Conservation (phyloP, 164 flowering plant species). For the Saururus chinensis region DNA sequence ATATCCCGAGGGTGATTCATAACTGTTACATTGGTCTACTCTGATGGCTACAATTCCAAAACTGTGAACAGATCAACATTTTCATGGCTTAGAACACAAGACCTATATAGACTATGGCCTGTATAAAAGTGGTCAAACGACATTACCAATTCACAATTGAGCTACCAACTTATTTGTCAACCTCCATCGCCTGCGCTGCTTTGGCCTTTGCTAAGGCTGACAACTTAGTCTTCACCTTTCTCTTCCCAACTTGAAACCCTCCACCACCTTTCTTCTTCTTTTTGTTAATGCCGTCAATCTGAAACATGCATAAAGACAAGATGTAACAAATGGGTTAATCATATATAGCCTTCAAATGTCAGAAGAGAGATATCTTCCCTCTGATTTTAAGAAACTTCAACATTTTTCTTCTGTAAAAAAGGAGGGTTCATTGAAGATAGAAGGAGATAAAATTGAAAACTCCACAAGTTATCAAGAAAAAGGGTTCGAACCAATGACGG, state of each 20-base stretch:
- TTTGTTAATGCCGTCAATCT: conserved; percentile 67
- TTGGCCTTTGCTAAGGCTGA: conserved; percentile 73
- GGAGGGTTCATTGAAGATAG: not conserved
- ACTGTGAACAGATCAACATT: no score
- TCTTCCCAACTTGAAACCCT: conserved; percentile 86
- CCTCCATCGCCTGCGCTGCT: conserved; percentile 91
- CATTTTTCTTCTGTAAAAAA: not conserved
- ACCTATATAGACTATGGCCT: no score
- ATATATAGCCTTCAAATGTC: not conserved
- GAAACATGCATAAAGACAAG: not conserved
- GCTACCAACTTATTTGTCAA: conserved; percentile 35
- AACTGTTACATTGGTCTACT: no score
- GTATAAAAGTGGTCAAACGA: no score
- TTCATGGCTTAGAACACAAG: no score
- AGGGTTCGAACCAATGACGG: no score
- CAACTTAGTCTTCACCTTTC: conserved; percentile 75
- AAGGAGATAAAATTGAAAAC: not conserved
- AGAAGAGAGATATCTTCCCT: not conserved
- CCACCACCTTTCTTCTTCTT: conserved; percentile 63
- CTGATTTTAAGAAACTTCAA: not conserved
- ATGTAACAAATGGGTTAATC: not conserved
- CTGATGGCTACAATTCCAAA: no score
- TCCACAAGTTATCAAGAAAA: not conserved
- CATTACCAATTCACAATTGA: no score
- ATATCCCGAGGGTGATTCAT: no score